Evolutionary conservation across 805 yeast species (phyloP).

Genomic region (Metschnikowia lachancei): DNA sequence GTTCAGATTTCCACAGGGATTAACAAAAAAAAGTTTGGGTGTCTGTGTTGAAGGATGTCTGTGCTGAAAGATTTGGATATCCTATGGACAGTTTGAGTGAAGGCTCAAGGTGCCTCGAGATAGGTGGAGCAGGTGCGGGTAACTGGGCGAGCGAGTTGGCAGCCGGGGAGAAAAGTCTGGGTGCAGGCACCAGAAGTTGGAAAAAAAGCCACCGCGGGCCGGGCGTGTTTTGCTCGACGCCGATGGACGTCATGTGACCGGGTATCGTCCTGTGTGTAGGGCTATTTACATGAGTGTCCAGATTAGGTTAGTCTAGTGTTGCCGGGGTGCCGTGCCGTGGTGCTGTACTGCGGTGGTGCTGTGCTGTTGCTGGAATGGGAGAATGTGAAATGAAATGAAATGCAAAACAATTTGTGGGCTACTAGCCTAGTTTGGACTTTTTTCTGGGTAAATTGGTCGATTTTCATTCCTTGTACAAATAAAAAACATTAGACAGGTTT

Average conservation of each 20-base stretch:
- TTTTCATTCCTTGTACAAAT: too few species aligned
- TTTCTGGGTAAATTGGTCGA: too few species aligned
- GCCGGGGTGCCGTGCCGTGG: too few species aligned
- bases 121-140: slow-evolving; percentile 16
- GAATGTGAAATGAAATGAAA: too few species aligned
- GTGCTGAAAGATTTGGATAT: not conserved
- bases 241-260: slow-evolving; percentile 5
- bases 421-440: too few species aligned
- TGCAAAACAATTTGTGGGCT: too few species aligned
- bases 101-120: slow-evolving; percentile 11
- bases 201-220: slow-evolving; percentile 5
- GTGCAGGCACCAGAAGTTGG: slow-evolving; percentile 2
- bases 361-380: too few species aligned
- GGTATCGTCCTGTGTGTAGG: not conserved
- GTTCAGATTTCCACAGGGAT: not conserved
- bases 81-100: slow-evolving; percentile 6
- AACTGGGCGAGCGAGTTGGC: slow-evolving; percentile 10
- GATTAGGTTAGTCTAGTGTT: not conserved
- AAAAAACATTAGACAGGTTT: too few species aligned
- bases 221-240: not conserved
- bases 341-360: too few species aligned
- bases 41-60: not conserved
- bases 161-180: slow-evolving; percentile 7
- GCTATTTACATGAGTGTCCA: not conserved
- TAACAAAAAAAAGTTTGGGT: not conserved